A percentile compares a stretch with the other conserved stretches of the same genome.
phyloP scores from a whole-genome alignment of 768 basidiomycete genomes.

The Kwoniella sp. region DNA sequence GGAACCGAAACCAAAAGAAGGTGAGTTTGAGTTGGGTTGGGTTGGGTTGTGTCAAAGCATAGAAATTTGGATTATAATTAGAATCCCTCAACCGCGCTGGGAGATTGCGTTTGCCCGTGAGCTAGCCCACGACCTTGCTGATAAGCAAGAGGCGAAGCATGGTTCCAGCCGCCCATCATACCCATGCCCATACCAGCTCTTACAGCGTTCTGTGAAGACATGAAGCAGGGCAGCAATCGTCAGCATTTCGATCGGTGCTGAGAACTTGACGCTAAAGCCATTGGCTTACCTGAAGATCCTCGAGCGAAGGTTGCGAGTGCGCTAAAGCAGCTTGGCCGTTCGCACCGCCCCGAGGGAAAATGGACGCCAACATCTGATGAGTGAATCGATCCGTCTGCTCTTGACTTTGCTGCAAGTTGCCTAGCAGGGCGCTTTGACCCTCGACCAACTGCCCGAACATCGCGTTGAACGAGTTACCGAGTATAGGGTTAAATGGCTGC shows the following conservation, averaged over 20 bases:
- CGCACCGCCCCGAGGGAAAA: slow-evolving; percentile 34
- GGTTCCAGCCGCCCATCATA: slow-evolving; percentile 15
- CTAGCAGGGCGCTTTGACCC: slow-evolving; percentile 1
- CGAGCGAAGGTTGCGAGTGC: slow-evolving; percentile 18
- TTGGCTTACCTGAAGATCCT: slow-evolving; percentile 30
- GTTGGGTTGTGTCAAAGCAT: neutral
- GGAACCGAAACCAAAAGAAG: neutral
- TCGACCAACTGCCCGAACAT: slow-evolving; percentile 4
- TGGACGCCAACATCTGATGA: slow-evolving; percentile 26
- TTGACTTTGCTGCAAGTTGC: slow-evolving; percentile 2
- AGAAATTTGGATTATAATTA: neutral
- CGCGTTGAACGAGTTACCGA: slow-evolving; percentile 21
- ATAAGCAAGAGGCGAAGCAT: neutral
- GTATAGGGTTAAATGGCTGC: slow-evolving; percentile 16
- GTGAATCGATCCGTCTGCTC: slow-evolving; percentile 29
- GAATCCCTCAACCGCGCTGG: slow-evolving; percentile 9
- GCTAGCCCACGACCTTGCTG: neutral
- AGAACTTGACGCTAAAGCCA: neutral
- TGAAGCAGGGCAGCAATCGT: too few relatives aligned
- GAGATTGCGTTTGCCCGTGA: neutral
- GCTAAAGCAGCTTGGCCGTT: neutral
- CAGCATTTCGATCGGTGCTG: too few relatives aligned
- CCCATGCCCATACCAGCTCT: slow-evolving; percentile 42
- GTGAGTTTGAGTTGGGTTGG: neutral
- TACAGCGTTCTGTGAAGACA: slow-evolving; percentile 36